These are phyloP conservation scores for Fusarium sterilihyphosum DNA, from an alignment of 2,329 filamentous ascomycete genomes.

Conservation along the genomic window DNA sequence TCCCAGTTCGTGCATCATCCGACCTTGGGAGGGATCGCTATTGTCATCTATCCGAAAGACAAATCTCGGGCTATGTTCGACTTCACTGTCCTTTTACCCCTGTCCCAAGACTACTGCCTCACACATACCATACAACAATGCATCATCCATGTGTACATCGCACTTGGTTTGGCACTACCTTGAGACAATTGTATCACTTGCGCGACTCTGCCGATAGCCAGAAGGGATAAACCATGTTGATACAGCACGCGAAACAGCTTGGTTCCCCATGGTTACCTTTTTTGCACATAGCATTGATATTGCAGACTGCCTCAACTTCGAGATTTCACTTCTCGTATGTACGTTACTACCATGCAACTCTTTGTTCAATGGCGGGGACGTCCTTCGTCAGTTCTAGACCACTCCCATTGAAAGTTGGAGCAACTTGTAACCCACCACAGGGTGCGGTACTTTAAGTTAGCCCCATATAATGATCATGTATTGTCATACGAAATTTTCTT, in stretches of 20 bases:
- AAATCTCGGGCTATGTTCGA: slow-evolving; percentile 43
- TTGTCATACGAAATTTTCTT: slow-evolving; percentile 48
- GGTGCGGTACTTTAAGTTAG: slow-evolving; percentile 44
- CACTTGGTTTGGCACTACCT: slow-evolving; percentile 38
- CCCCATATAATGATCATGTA: slow-evolving; percentile 49
- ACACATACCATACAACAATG: slow-evolving; percentile 30
- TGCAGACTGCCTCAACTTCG: background rate
- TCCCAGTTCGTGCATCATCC: slow-evolving; percentile 9
- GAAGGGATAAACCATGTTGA: slow-evolving; percentile 16
- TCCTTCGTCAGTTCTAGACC: slow-evolving; percentile 40
- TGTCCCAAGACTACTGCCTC: slow-evolving; percentile 30
- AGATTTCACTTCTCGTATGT: slow-evolving; percentile 1
- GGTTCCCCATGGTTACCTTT: background rate
- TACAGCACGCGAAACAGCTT: slow-evolving; percentile 20
- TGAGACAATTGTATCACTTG: slow-evolving; percentile 42
- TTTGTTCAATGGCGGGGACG: slow-evolving; percentile 27
- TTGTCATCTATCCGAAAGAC: slow-evolving; percentile 33
- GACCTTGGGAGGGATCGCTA: slow-evolving; percentile 22
- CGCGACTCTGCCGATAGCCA: slow-evolving; percentile 17
- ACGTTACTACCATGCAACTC: slow-evolving; percentile 1
- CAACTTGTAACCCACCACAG: slow-evolving; percentile 27
- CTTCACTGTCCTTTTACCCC: slow-evolving; percentile 33
- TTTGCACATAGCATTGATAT: background rate
- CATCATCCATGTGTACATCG: slow-evolving; percentile 21
- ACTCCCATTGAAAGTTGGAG: slow-evolving; percentile 32